phyloP scores from a whole-genome alignment of 345 rosid genomes.

The Clarkia xantiana region DNA sequence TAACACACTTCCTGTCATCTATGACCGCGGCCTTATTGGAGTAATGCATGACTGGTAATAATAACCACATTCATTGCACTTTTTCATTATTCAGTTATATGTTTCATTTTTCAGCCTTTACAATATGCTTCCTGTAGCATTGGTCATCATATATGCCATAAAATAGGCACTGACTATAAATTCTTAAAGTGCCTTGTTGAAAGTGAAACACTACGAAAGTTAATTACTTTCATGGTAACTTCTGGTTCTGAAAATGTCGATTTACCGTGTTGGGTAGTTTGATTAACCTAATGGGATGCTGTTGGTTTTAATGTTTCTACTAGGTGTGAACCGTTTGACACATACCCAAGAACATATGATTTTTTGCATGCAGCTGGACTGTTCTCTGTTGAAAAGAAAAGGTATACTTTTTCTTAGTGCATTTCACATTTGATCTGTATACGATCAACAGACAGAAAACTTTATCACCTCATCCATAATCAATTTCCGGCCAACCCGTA shows the following conservation, averaged over 20 bases:
- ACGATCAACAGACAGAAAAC: too few species aligned
- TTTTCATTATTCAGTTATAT: too few species aligned
- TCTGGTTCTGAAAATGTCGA: neutral
- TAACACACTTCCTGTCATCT: slow-evolving; percentile 83
- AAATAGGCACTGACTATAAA: too few species aligned
- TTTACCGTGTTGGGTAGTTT: neutral
- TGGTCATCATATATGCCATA: too few species aligned
- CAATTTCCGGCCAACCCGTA: too few species aligned
- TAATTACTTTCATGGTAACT: neutral
- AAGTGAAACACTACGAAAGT: too few species aligned
- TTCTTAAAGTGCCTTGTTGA: too few species aligned
- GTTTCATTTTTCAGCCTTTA: too few species aligned
- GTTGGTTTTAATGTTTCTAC: neutral
- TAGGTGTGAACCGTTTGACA: slow-evolving; percentile 97
- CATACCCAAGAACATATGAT: slow-evolving; percentile 93
- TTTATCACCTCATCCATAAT: too few species aligned
- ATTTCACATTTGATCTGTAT: too few species aligned
- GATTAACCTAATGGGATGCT: neutral
- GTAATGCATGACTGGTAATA: slow-evolving; percentile 91
- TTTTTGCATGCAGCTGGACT: slow-evolving; percentile 76
- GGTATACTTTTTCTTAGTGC: slow-evolving; percentile 23
- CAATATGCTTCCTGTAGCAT: too few species aligned
- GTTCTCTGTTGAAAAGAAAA: slow-evolving; percentile 71
- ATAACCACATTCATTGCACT: too few species aligned
- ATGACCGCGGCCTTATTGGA: slow-evolving; percentile 94